Conservation (phyloP, 192 early-diverging fungal genomes). For the Pilobolus umbonatus region DNA sequence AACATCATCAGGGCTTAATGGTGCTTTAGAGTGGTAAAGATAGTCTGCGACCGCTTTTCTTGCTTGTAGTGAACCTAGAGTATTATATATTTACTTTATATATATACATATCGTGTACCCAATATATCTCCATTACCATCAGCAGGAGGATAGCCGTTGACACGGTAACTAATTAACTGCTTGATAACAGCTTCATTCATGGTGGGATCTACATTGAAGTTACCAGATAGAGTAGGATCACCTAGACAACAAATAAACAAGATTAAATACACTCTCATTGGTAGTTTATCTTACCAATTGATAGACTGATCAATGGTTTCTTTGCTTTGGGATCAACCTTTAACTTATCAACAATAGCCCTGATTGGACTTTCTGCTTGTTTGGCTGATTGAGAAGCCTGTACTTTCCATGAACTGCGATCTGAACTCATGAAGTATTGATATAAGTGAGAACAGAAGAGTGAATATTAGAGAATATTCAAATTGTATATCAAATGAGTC, state of each 20-base stretch:
- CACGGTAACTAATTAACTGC: slow-evolving; percentile 59
- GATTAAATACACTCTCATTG: too few relatives aligned
- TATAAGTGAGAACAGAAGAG: too few relatives aligned
- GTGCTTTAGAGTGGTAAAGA: slow-evolving; percentile 63
- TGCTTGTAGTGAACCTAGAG: slow-evolving; percentile 45
- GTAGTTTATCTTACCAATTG: slow-evolving; percentile 44
- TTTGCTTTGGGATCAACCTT: slow-evolving; percentile 57
- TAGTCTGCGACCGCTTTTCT: slow-evolving; percentile 73
- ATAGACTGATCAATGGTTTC: slow-evolving; percentile 61
- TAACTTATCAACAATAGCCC: slow-evolving; percentile 74
- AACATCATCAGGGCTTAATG: slow-evolving; percentile 69
- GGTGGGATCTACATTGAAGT: slow-evolving; percentile 74
- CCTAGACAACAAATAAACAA: slow-evolving; percentile 42
- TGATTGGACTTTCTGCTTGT: slow-evolving; percentile 83
- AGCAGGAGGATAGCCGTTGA: slow-evolving; percentile 82
- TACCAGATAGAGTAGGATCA: slow-evolving; percentile 88
- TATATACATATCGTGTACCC: not conserved
- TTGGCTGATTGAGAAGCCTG: slow-evolving; percentile 60
- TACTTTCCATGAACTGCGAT: slow-evolving; percentile 41
- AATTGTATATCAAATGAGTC: too few relatives aligned
- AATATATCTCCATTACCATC: slow-evolving; percentile 54
- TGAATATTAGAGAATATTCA: too few relatives aligned
- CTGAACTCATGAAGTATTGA: slow-evolving; percentile 23
- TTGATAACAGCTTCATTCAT: slow-evolving; percentile 69
- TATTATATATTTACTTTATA: slow-evolving; percentile 2